A percentile compares a stretch with the other conserved stretches of the same genome.
phyloP scores from a whole-genome alignment of 306 rosid genomes.

The Sesbania bispinosa region DNA sequence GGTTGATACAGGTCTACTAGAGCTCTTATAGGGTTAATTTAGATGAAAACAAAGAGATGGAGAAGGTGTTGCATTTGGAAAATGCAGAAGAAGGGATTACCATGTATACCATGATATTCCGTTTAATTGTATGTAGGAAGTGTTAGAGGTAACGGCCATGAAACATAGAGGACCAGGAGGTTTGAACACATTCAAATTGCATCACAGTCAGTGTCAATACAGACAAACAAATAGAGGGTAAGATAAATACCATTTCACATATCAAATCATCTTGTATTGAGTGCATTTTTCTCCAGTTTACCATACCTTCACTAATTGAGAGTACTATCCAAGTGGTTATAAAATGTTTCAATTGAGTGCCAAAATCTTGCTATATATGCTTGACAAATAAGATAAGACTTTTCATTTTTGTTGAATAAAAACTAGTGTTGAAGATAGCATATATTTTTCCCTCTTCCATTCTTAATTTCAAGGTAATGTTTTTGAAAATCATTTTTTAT shows the following conservation, averaged over 20 bases:
- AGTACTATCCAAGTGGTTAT: constrained; percentile 3
- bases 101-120: constrained; percentile 17
- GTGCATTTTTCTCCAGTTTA: not conserved
- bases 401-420: not conserved
- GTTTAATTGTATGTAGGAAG: not conserved
- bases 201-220: constrained; percentile 1
- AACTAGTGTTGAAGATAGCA: not conserved
- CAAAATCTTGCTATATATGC: not conserved
- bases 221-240: constrained; percentile 17
- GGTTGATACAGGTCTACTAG: constrained; percentile 22
- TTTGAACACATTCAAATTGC: constrained; percentile 20
- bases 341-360: not conserved
- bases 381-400: not conserved
- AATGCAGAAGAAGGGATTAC: constrained; percentile 3
- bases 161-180: not conserved
- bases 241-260: constrained; percentile 10
- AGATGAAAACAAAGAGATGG: constrained; percentile 22
- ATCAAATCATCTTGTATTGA: not conserved
- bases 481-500: not conserved
- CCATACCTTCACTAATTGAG: not conserved
- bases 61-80: constrained; percentile 17
- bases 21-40: constrained; percentile 28
- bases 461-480: constrained; percentile 16
- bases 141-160: constrained; percentile 5
- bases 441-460: not conserved